A percentile compares a stretch with the other conserved stretches of the same genome.
Conservation (phyloP, 2,329 filamentous ascomycete genomes). For the Claviceps maximensis region DNA sequence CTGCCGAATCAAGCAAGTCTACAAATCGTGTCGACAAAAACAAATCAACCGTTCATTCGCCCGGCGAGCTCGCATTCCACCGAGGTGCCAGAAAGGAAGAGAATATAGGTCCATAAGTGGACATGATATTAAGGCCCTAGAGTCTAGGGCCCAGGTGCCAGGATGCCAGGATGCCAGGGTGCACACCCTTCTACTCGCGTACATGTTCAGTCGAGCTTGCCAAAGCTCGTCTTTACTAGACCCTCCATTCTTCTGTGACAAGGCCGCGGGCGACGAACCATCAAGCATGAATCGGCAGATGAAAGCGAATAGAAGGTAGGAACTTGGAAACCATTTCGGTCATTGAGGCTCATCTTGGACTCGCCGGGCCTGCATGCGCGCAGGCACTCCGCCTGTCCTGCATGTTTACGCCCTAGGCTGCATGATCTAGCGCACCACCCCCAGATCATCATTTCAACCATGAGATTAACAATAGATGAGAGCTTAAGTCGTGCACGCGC, state of each 20-base stretch:
- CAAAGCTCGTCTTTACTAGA: too few species aligned
- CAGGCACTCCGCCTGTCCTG: background rate
- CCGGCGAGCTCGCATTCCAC: background rate
- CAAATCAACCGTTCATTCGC: background rate
- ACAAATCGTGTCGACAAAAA: background rate
- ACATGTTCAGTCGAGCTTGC: too few species aligned
- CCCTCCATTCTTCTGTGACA: background rate
- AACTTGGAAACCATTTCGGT: background rate
- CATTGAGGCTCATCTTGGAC: background rate
- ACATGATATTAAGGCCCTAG: background rate
- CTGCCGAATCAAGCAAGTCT: background rate
- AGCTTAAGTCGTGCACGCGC: background rate
- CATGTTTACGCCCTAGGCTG: background rate
- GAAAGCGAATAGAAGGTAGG: background rate
- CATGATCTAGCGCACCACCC: background rate
- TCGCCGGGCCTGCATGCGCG: background rate
- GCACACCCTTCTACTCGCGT: background rate
- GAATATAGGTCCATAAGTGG: background rate
- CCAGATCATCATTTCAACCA: background rate
- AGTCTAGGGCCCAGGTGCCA: background rate
- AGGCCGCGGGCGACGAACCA: background rate
- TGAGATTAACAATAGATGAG: background rate
- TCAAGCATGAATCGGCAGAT: background rate
- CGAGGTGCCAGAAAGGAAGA: background rate
- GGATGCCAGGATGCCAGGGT: background rate